A percentile compares a stretch with the other conserved stretches of the same genome.
Evolutionary conservation across 139 green algal species (phyloP).

Genomic region (Chlorella sp.): DNA sequence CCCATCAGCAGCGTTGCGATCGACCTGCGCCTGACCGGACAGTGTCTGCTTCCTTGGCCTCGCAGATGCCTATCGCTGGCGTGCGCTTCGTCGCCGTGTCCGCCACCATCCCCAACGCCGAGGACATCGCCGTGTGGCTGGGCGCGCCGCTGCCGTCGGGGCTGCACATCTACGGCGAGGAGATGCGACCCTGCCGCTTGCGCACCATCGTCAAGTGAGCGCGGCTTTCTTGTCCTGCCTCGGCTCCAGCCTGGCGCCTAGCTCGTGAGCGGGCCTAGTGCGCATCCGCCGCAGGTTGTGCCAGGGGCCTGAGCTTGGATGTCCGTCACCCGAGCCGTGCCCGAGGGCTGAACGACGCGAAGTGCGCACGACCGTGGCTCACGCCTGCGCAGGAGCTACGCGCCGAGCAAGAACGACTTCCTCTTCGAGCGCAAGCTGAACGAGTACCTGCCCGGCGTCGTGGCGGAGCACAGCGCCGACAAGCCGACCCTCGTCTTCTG

Average conservation of each 20-base stretch:
- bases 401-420: constrained; percentile 69
- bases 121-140: constrained; percentile 72
- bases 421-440: constrained; percentile 80
- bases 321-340: too few species aligned
- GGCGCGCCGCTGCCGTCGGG: constrained; percentile 20
- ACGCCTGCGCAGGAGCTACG: constrained; percentile 37
- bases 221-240: not conserved
- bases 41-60: too few species aligned
- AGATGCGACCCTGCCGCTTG: constrained; percentile 72
- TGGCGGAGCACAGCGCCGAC: constrained; percentile 61
- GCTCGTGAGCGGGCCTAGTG: too few species aligned
- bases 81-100: constrained; percentile 81
- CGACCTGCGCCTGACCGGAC: too few species aligned
- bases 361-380: too few species aligned
- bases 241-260: too few species aligned
- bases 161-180: constrained; percentile 66
- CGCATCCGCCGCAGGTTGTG: too few species aligned
- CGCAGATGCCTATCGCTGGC: constrained; percentile 50
- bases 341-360: too few species aligned
- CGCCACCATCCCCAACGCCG: constrained; percentile 79
- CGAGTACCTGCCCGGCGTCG: constrained; percentile 56
- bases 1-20: too few species aligned
- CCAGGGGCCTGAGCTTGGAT: too few species aligned
- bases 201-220: constrained; percentile 56
- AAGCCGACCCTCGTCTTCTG: constrained; percentile 91